Conservation (phyloP, 306 rosid species). For the Cicer cuneatum region DNA sequence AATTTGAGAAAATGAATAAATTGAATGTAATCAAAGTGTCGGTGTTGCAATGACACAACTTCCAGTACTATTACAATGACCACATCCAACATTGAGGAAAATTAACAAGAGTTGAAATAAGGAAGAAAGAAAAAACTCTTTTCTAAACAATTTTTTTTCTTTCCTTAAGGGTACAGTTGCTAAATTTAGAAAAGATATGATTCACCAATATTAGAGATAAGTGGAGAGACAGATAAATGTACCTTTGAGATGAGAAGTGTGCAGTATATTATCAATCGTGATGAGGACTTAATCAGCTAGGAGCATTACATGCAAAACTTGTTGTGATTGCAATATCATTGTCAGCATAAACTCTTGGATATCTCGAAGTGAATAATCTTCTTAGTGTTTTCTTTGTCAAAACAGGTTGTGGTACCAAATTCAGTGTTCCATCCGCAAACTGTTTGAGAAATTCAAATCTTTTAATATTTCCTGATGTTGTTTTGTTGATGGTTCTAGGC, state of each 20-base stretch:
- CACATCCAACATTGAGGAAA: background rate
- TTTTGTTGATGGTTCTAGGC: too few relatives aligned
- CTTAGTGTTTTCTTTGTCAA: too few relatives aligned
- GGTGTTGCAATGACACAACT: too few relatives aligned
- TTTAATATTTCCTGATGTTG: too few relatives aligned
- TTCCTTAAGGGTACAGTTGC: background rate
- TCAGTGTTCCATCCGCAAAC: too few relatives aligned
- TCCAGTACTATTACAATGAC: background rate
- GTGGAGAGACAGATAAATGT: background rate
- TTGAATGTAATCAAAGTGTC: too few relatives aligned
- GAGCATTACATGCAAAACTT: conserved; percentile 42
- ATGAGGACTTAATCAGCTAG: conserved; percentile 42
- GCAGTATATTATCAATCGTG: conserved; percentile 29
- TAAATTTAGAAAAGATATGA: background rate
- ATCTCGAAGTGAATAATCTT: conserved; percentile 29
- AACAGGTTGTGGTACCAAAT: too few relatives aligned
- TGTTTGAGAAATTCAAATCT: too few relatives aligned
- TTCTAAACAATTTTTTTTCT: background rate
- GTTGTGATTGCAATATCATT: conserved; percentile 50
- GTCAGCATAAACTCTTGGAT: conserved; percentile 35
- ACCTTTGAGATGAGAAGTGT: conserved; percentile 42
- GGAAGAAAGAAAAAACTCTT: background rate
- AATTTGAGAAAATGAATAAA: too few relatives aligned
- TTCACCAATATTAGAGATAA: background rate
- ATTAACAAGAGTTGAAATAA: background rate